A percentile compares a stretch with the other conserved stretches of the same genome.
phyloP scores from a whole-genome alignment of 2,329 filamentous ascomycete species.

The Xylaria sp. region DNA sequence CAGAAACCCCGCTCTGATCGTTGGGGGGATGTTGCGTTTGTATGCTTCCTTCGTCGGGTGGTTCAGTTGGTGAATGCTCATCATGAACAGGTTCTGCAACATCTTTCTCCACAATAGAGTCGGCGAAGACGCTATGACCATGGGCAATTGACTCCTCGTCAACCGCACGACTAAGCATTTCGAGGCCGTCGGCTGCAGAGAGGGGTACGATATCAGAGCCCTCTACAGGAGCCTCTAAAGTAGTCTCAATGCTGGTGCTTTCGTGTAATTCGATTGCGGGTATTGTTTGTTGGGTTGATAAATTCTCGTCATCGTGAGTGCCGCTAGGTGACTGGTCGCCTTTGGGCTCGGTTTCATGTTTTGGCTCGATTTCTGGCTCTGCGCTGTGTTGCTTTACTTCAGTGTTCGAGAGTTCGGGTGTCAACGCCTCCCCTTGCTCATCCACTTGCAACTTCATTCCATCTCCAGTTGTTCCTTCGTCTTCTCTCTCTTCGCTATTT shows the following conservation, averaged over 20 bases:
- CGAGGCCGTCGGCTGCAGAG: slow-evolving; percentile 48
- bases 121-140: slow-evolving; percentile 5
- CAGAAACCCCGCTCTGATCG: not conserved
- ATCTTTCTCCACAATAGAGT: slow-evolving; percentile 23
- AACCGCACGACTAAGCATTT: slow-evolving; percentile 44
- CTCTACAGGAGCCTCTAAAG: slow-evolving; percentile 1
- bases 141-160: slow-evolving; percentile 40
- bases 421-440: slow-evolving; percentile 10
- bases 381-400: slow-evolving; percentile 34
- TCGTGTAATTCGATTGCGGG: not conserved
- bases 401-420: not conserved
- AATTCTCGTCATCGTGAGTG: not conserved
- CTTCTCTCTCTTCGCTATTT: slow-evolving; percentile 35
- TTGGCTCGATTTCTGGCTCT: slow-evolving; percentile 11
- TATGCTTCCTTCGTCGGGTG: slow-evolving; percentile 7
- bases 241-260: not conserved
- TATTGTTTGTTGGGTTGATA: slow-evolving; percentile 6
- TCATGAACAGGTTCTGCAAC: slow-evolving; percentile 16
- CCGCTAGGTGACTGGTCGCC: not conserved
- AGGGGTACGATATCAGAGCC: slow-evolving; percentile 20
- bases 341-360: not conserved
- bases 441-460: slow-evolving; percentile 38
- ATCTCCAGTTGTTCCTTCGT: slow-evolving; percentile 37
- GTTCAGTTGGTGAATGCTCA: slow-evolving; percentile 6
- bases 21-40: slow-evolving; percentile 12